Evolutionary conservation across 805 yeast species (phyloP).

Genomic region (Myxozyma melibiosi): DNA sequence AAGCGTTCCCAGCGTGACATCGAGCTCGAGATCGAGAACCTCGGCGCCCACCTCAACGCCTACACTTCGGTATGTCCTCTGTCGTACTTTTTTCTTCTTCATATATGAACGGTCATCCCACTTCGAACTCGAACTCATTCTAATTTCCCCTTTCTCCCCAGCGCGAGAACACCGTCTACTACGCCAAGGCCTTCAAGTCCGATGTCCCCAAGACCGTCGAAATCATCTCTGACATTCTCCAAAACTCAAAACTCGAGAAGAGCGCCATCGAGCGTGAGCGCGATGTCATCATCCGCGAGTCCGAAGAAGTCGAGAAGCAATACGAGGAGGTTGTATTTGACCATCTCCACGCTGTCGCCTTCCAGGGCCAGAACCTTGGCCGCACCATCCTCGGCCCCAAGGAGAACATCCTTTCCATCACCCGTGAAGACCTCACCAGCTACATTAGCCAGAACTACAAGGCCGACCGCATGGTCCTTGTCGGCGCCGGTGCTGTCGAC

Average conservation of each 20-base stretch:
- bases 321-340: constrained; percentile 98
- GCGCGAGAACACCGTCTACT: constrained; percentile 95
- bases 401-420: constrained; percentile 78
- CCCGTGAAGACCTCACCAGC: constrained; percentile 70
- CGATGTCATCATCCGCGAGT: constrained; percentile 92
- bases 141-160: not conserved
- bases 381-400: constrained; percentile 96
- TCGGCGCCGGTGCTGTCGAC: constrained; percentile 89
- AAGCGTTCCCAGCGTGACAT: constrained; percentile 76
- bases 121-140: not conserved
- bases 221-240: constrained; percentile 84
- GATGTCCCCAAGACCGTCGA: constrained; percentile 87
- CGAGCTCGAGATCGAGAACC: constrained; percentile 91
- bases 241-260: constrained; percentile 78
- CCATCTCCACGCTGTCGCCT: constrained; percentile 90
- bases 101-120: not conserved
- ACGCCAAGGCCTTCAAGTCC: constrained; percentile 78
- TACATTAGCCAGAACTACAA: constrained; percentile 86
- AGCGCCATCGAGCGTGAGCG: constrained; percentile 92
- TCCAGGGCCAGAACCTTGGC: constrained; percentile 88
- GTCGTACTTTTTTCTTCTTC: not conserved
- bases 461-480: constrained; percentile 97
- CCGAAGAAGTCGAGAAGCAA: constrained; percentile 98
- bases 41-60: constrained; percentile 98
- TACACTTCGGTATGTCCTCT: constrained; percentile 67